Evolutionary conservation across 208 protist genomes (phyloP), one percentile per base, ranked within the genome.

Genomic region (Crithidia brevicula): DNA sequence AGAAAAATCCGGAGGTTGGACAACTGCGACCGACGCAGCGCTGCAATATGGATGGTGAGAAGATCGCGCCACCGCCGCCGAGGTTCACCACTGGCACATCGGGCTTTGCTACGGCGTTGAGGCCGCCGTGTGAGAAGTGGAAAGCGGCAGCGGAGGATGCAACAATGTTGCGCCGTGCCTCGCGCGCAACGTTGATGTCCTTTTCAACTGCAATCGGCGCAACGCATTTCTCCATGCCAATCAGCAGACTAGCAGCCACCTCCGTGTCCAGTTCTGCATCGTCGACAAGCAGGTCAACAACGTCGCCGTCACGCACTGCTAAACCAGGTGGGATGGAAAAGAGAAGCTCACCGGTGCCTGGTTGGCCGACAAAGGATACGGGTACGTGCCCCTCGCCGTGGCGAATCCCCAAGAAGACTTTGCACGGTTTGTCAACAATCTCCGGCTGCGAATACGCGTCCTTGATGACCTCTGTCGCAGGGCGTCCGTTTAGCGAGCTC

Each of bases 241-340:
- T 85, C 56, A 96, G 53, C 23, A 85, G 60, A 31, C 83, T 77
- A 4, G 87, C 91, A 13, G 81, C 79, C 34, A 79, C 68, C 83
- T 96, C 91, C 13, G 81, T 87, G 54, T 96, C 91, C 20, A 96
- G 65, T 56, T 96, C 91, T 8, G 71, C 75, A 47, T 96, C 91
- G 54, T 96, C 91, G 22, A 93, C 91, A 11, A 96, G 64, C 5
- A 96, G 66, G 60, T 92, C 79, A 5, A 93, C 66, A 15, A 49
- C 62, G 28, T 83, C 77, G 25, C 67, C 71, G 10, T 34, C 25
- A 0, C 47, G 53, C 36, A 91, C 45, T 4, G 65, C 46, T 1
- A 90, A 52, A 23, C 68, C 77, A 2, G 64, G 58, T 15, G 86
- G 84, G 8, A 86, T 61, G 5, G 63, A 72, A 38, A 85, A 79